Evolutionary conservation across 352 stramenopile genomes (phyloP), one percentile per base, ranked within the genome.

Genomic region (Globisporangium iwayamae): DNA sequence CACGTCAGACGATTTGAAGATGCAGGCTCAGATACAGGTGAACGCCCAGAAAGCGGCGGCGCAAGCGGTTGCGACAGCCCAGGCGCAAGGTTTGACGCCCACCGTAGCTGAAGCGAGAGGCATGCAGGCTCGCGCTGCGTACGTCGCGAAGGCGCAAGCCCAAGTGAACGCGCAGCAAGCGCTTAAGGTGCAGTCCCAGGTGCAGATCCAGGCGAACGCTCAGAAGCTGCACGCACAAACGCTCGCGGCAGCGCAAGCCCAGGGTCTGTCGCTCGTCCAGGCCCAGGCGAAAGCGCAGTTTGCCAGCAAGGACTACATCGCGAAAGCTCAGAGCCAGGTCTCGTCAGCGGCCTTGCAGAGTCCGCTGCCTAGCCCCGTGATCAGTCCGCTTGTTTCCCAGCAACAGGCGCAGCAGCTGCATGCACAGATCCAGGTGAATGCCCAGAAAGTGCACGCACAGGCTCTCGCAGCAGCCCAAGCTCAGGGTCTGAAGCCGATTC

Each of bases 301-400:
- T 54, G 87, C 85, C 28, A 95, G 87, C 67, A 95, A 96, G 58
- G 87, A 96, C 46, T 96, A 96, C 65, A 94, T 96, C 14, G 82
- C 87, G 1, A 96, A 96, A 69, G 86, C 86, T 1, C 83, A 95
- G 56, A 93, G 81, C 55, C 84, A 94, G 18, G 79, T 92, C 13
- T 87, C 83, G n/a, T 85, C 84, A 25, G 72, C 81, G 41, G 65
- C 76, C 25, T 55, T 92, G 54, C 81, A 83, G 57, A 81, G 68
- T 28, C 64, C 81, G 11, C 55, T 92, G 38, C 74, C 81, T 1
- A 81, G 67, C 56, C 67, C 82, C 18, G 62, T 74, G 11, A 79
- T 89, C 34, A 89, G 56, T 16, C 66, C 85, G 14, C 64, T 90
- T 25, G 78, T 87, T 25, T 84, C 81, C 8, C 84, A 90, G 63